A percentile compares a stretch with the other conserved stretches of the same genome.
These are phyloP conservation scores for Boletus rubescentipes DNA, from an alignment of 768 basidiomycete species.

Conservation along the genomic window DNA sequence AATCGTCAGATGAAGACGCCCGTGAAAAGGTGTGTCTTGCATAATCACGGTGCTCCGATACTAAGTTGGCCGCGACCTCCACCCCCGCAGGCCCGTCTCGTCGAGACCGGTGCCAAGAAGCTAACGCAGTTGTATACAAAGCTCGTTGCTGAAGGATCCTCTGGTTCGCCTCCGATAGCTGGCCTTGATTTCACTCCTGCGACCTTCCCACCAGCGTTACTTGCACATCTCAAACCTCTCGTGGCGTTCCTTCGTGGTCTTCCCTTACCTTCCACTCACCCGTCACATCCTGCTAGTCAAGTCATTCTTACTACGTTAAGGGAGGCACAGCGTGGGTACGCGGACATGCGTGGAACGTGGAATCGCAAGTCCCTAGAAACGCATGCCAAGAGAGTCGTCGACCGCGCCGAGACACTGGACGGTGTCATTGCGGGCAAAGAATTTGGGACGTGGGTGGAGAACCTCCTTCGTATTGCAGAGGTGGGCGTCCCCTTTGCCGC, in stretches of 20 bases:
- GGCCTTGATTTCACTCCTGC: slow-evolving; percentile 53
- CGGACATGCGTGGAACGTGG: slow-evolving; percentile 86
- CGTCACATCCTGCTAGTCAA: slow-evolving; percentile 74
- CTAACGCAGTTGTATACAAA: slow-evolving; percentile 82
- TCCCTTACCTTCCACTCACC: slow-evolving; percentile 76
- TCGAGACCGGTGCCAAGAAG: slow-evolving; percentile 84
- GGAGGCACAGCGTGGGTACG: slow-evolving; percentile 81
- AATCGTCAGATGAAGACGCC: slow-evolving; percentile 54
- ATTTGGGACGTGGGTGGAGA: slow-evolving; percentile 68
- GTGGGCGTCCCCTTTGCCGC: slow-evolving; percentile 34
- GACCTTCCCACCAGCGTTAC: slow-evolving; percentile 54
- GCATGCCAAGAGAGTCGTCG: slow-evolving; percentile 66
- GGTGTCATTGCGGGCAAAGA: slow-evolving; percentile 66
- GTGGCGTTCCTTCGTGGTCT: slow-evolving; percentile 69
- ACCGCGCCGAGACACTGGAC: slow-evolving; percentile 68
- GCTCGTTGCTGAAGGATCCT: slow-evolving; percentile 82
- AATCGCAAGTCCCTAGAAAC: slow-evolving; percentile 69
- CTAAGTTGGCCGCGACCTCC: neutral
- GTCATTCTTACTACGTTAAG: slow-evolving; percentile 62
- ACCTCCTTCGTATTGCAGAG: slow-evolving; percentile 64
- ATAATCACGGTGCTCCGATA: neutral
- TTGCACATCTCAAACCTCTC: slow-evolving; percentile 57
- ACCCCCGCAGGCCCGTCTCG: slow-evolving; percentile 53
- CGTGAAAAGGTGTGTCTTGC: slow-evolving; percentile 47
- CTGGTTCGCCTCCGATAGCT: slow-evolving; percentile 65